phyloP scores from a whole-genome alignment of 768 basidiomycete genomes.

The Leccinum uliginosum region DNA sequence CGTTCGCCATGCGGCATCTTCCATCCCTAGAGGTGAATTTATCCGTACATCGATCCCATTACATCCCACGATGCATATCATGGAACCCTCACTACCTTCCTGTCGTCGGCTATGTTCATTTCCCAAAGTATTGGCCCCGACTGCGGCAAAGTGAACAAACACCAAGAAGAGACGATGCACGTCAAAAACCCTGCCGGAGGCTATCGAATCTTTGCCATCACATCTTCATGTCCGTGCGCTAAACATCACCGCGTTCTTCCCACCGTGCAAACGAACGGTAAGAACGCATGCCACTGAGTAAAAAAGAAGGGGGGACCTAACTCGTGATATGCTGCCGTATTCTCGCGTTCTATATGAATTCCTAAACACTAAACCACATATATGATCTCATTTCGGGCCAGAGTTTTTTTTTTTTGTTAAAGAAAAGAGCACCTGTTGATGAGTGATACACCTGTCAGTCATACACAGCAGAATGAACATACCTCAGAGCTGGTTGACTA shows the following conservation, averaged over 20 bases:
- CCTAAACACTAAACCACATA: conserved; percentile 2
- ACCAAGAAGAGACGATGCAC: background rate
- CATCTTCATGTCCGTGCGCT: background rate
- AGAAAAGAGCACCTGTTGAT: conserved; percentile 5
- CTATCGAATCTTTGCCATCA: background rate
- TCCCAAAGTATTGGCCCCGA: background rate
- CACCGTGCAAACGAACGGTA: background rate
- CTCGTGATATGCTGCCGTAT: conserved; percentile 11
- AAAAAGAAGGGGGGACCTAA: background rate
- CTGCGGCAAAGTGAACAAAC: background rate
- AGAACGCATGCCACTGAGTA: background rate
- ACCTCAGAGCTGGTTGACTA: background rate
- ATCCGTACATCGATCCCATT: conserved; percentile 1
- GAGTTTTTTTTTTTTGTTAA: background rate
- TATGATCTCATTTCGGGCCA: conserved; percentile 11
- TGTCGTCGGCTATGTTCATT: background rate
- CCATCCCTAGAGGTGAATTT: background rate
- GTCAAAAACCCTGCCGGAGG: background rate
- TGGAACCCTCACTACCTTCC: background rate
- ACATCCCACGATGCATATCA: background rate
- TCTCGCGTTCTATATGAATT: conserved; percentile 5
- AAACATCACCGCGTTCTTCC: background rate
- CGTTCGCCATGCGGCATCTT: conserved; percentile 3
- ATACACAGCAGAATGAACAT: background rate
- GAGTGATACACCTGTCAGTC: conserved; percentile 7